These are phyloP conservation scores for Clonostachys chloroleuca DNA, from an alignment of 2,329 filamentous ascomycete species.

Conservation along the genomic window DNA sequence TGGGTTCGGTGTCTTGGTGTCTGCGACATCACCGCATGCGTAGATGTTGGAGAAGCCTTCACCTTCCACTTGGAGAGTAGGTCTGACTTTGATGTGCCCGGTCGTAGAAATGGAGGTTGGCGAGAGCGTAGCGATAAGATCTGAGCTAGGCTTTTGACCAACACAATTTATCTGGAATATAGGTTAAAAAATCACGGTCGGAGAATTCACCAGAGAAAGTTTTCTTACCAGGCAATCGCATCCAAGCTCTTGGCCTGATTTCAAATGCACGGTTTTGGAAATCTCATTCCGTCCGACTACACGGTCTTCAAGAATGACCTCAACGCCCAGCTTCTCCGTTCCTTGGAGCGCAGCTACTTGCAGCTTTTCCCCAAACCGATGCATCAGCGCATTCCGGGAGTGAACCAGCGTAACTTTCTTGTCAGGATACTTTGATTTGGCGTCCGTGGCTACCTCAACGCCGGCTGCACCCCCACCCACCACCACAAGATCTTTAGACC, in stretches of 20 bases:
- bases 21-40: slow-evolving; percentile 60
- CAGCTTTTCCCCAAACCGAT: slow-evolving; percentile 39
- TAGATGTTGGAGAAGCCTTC: slow-evolving; percentile 47
- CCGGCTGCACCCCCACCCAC: slow-evolving; percentile 59
- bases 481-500: slow-evolving; percentile 38
- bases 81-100: slow-evolving; percentile 47
- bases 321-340: slow-evolving; percentile 39
- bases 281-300: slow-evolving; percentile 27
- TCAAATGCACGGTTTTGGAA: slow-evolving; percentile 33
- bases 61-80: slow-evolving; percentile 52
- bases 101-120: slow-evolving; percentile 36
- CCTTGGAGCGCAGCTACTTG: slow-evolving; percentile 31
- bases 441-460: slow-evolving; percentile 56
- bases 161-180: slow-evolving; percentile 49
- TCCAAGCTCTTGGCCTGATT: slow-evolving; percentile 34
- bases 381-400: slow-evolving; percentile 47
- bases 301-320: slow-evolving; percentile 46
- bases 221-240: slow-evolving; percentile 45
- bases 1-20: slow-evolving; percentile 36
- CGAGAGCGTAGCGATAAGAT: slow-evolving; percentile 35
- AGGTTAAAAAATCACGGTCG: not conserved
- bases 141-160: slow-evolving; percentile 52
- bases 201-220: too few species aligned
- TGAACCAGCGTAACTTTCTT: slow-evolving; percentile 55
- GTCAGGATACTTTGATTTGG: slow-evolving; percentile 48